These are phyloP conservation scores for Talaromyces trachyspermus DNA, from an alignment of 495 filamentous ascomycete species.

Conservation along the genomic window DNA sequence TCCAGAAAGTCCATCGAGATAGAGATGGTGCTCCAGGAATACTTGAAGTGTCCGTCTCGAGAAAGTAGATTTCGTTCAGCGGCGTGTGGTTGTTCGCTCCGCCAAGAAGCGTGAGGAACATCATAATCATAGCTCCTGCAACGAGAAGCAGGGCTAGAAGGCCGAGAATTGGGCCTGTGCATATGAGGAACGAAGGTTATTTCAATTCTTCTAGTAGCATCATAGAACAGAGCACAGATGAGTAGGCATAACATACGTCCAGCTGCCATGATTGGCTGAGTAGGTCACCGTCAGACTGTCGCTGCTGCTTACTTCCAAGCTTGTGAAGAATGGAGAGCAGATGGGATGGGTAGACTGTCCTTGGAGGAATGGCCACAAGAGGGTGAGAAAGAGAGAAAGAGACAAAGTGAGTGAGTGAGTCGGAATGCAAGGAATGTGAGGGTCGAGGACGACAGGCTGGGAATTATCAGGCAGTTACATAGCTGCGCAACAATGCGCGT, in stretches of 20 bases:
- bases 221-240: too few species aligned
- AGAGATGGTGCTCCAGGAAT: constrained; percentile 58
- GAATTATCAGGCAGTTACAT: too few species aligned
- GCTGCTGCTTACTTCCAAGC: too few species aligned
- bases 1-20: constrained; percentile 86
- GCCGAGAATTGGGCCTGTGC: constrained; percentile 45
- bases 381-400: not conserved
- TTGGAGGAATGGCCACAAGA: too few species aligned
- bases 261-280: constrained; percentile 3
- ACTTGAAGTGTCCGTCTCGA: constrained; percentile 62
- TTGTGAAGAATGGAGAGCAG: too few species aligned
- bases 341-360: too few species aligned
- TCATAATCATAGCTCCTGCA: constrained; percentile 63
- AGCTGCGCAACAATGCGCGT: too few species aligned
- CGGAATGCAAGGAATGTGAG: not conserved
- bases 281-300: too few species aligned
- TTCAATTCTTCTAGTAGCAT: too few species aligned
- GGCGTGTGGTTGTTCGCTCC: constrained; percentile 54
- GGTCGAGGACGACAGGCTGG: not conserved
- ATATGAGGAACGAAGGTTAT: too few species aligned
- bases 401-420: not conserved
- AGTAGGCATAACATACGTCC: not conserved
- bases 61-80: constrained; percentile 71
- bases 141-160: constrained; percentile 67
- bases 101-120: constrained; percentile 73